Conservation (phyloP, 192 early-diverging fungal genomes). For the Entomortierella beljakovae region DNA sequence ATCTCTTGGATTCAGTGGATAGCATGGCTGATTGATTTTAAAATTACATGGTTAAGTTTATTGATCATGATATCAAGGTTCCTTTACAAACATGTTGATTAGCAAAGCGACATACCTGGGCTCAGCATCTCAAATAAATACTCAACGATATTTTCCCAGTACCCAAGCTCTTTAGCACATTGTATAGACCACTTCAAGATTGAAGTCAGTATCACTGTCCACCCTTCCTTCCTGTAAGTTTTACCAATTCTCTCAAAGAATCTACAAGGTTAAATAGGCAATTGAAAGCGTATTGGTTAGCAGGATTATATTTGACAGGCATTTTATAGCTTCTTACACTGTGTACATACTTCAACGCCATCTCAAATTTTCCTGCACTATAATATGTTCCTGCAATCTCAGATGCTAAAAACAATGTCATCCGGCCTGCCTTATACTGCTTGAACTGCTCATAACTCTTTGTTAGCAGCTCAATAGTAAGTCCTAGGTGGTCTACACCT, state of each 20-base stretch:
- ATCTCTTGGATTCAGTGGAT: constrained; percentile 34
- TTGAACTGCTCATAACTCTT: constrained; percentile 95
- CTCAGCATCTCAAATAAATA: constrained; percentile 79
- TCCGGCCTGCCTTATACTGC: constrained; percentile 73
- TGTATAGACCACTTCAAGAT: constrained; percentile 72
- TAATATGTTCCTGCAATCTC: constrained; percentile 91
- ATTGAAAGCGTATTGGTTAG: not conserved
- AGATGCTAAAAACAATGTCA: constrained; percentile 86
- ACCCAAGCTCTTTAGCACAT: constrained; percentile 77
- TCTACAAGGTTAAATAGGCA: constrained; percentile 21
- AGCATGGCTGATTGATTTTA: constrained; percentile 57
- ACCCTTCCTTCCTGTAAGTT: constrained; percentile 90
- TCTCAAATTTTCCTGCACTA: constrained; percentile 80
- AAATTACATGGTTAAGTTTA: no score
- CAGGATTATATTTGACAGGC: not conserved
- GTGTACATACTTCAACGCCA: constrained; percentile 73
- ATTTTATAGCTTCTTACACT: not conserved
- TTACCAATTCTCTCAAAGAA: constrained; percentile 92
- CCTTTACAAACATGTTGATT: not conserved
- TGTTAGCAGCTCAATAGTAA: constrained; percentile 87
- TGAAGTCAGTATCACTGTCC: constrained; percentile 76
- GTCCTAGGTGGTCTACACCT: constrained; percentile 69
- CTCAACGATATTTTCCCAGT: constrained; percentile 71
- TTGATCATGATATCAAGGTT: not conserved
- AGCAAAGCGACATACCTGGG: constrained; percentile 29